Percentiles rank a stretch among this genome's conserved stretches.
These are phyloP conservation scores for Beauveria sp. DNA, from an alignment of 2,329 filamentous ascomycete species.

Conservation along the genomic window DNA sequence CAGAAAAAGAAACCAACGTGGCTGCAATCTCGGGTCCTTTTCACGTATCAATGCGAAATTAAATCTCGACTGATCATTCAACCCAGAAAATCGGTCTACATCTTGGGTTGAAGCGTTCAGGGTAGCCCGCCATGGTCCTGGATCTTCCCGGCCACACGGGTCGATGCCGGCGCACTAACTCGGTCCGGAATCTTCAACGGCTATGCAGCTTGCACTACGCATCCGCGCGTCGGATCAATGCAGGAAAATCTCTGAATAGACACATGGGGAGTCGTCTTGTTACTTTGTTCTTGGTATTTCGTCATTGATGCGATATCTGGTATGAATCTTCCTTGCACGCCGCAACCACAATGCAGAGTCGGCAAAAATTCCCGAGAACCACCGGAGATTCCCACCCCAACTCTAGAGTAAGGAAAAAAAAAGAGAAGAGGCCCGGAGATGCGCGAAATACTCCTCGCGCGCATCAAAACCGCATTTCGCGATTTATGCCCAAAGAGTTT, in stretches of 20 bases:
- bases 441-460: not conserved
- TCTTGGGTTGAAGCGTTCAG: not conserved
- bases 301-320: slow-evolving; percentile 43
- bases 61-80: not conserved
- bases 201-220: not conserved
- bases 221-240: not conserved
- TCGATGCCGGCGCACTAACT: not conserved
- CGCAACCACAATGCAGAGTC: slow-evolving; percentile 46
- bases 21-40: not conserved
- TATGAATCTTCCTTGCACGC: slow-evolving; percentile 47
- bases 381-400: slow-evolving; percentile 5
- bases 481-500: not conserved
- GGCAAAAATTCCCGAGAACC: slow-evolving; percentile 36
- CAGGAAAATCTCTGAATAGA: not conserved
- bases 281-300: slow-evolving; percentile 22
- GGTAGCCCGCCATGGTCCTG: not conserved
- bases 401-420: slow-evolving; percentile 1
- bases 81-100: too few species aligned
- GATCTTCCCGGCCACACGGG: not conserved
- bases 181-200: not conserved
- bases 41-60: not conserved
- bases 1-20: fast-evolving
- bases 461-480: not conserved
- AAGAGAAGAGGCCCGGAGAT: not conserved
- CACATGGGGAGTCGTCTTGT: slow-evolving; percentile 18